These are phyloP conservation scores for Rhodotorula toruloides DNA, from an alignment of 768 basidiomycete species.

Conservation along the genomic window DNA sequence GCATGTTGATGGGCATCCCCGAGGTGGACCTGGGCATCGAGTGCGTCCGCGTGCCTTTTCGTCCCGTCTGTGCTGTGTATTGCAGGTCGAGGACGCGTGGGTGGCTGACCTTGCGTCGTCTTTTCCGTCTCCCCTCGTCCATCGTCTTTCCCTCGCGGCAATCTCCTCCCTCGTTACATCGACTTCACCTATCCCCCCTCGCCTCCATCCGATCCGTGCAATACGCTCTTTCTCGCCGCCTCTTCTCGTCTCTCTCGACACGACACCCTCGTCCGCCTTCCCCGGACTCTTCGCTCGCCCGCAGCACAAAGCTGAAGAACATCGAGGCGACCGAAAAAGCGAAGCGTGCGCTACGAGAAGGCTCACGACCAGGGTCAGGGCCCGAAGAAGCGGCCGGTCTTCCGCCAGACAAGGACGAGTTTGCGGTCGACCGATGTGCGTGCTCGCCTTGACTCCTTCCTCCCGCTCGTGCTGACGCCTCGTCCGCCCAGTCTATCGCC, in stretches of 20 bases:
- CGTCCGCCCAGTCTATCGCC: conserved; percentile 65
- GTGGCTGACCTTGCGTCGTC: not conserved
- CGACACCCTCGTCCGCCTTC: not conserved
- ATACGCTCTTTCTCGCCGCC: not conserved
- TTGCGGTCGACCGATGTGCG: conserved; percentile 82
- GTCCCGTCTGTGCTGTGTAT: not conserved
- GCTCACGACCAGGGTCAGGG: not conserved
- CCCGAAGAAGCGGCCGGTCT: not conserved
- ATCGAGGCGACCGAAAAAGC: conserved; percentile 98
- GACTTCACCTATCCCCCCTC: not conserved
- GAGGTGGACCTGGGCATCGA: conserved; percentile 99
- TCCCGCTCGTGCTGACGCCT: not conserved
- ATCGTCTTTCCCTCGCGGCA: too few relatives aligned
- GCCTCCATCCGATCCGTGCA: not conserved
- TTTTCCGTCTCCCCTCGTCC: not conserved
- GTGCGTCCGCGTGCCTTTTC: conserved; percentile 54
- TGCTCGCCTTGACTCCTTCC: not conserved
- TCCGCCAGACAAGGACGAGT: conserved; percentile 66
- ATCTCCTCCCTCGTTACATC: too few relatives aligned
- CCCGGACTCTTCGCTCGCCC: too few relatives aligned
- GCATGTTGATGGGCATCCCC: conserved; percentile 96
- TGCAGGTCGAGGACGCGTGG: not conserved
- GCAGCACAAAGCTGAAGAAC: conserved; percentile 79
- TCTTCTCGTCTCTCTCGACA: not conserved
- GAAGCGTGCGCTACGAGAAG: conserved; percentile 75